Base-by-base conservation (phyloP, 2,329 filamentous ascomycete species). In the Endoconidiophora laricicola region DNA sequence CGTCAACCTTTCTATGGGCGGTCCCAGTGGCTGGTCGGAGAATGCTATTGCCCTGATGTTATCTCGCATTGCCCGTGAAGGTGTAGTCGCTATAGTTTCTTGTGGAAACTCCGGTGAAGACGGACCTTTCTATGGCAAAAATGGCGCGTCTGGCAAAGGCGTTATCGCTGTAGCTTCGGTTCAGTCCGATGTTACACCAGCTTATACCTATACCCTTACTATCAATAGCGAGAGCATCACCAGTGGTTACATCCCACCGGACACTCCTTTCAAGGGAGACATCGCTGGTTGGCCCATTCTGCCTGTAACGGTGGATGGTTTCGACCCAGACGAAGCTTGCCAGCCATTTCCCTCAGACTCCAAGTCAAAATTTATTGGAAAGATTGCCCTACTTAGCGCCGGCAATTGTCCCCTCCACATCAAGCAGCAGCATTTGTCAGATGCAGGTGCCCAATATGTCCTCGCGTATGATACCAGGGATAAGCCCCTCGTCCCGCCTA, bases 91-190 rank as follows among this genome's bases (percentile, higher is more conserved):
- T 14, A 67, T 67, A 5, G 65, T 73, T 20, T 66, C 71, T 2
- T 69, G 67, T 5, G 72, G 73, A 6, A 76, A 76, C 49, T 64
- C 66, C 12, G 72, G 73, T 20, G 60, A 60, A 10, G 58, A 60
- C 9, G 72, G 72, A 0, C 64, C 72, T 0, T 73, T 74, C 57
- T 70, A 65, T 50, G 58, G 61, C 1, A 60, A 60, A 47, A 62
- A 60, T 3, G 68, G 66, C 3, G 61, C 67, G 2, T 62, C 65
- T 5, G 68, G 65, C 2, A 61, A 58, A 26, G 61, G 64, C 16
- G 65, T 67, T 3, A 62, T 69, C 5, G 61, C 67, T 3, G 63
- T 71, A 24, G 69, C 67, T 23, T 69, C 70, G 0, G 33, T 50
- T 18, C 53, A 56, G 14, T 42, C 40, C 2, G 23, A 26, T 6